These are phyloP conservation scores for Plasmodium gaboni DNA, from an alignment of 169 alveolate genomes.

Conservation along the genomic window DNA sequence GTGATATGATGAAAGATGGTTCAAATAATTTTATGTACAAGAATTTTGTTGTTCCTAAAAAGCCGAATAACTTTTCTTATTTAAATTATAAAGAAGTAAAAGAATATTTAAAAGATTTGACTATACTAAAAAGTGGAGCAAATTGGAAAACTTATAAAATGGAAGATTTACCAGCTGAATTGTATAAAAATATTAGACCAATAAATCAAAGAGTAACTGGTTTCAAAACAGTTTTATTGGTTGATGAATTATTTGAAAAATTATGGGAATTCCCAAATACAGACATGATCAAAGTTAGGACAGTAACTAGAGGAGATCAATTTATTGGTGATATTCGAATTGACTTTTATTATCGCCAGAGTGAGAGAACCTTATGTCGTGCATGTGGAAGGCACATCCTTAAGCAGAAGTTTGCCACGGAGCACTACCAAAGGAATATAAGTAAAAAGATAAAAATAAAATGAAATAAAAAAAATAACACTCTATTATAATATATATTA, in stretches of 20 bases:
- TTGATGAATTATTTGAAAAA: conserved; percentile 82
- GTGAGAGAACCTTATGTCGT: conserved; percentile 82
- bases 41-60: neutral
- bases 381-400: conserved; percentile 82
- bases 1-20: conserved; percentile 8
- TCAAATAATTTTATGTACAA: conserved; percentile 25
- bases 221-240: conserved; percentile 77
- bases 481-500: neutral
- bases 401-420: conserved; percentile 83
- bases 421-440: conserved; percentile 79
- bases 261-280: conserved; percentile 83
- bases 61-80: conserved; percentile 11
- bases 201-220: conserved; percentile 83
- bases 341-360: conserved; percentile 80
- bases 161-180: conserved; percentile 55
- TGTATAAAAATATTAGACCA: conserved; percentile 77
- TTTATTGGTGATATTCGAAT: conserved; percentile 82
- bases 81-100: conserved; percentile 46
- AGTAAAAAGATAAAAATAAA: conserved; percentile 1
- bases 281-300: conserved; percentile 79
- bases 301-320: conserved; percentile 84
- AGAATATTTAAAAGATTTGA: conserved; percentile 34
- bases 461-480: neutral
- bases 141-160: conserved; percentile 74
- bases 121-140: conserved; percentile 50